Evolutionary conservation across 2,329 filamentous ascomycete species (phyloP).

Genomic region (Phaeosphaeriaceae sp.): DNA sequence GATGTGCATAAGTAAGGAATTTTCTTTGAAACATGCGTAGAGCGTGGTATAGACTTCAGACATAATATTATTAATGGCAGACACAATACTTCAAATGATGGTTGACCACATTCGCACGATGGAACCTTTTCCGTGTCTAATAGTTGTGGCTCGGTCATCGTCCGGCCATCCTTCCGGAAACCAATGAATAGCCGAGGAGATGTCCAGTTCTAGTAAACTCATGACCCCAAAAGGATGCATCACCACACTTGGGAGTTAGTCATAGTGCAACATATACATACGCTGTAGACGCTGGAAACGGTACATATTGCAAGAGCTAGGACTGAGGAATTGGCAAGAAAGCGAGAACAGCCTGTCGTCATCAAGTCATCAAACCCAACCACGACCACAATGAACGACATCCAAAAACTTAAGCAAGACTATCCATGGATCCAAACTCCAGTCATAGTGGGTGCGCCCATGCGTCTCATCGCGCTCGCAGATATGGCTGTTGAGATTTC

Average conservation of each 20-base stretch:
- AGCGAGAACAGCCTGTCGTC: too few relatives aligned
- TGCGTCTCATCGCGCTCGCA: constrained; percentile 68
- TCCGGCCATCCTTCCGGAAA: neutral
- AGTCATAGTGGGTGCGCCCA: constrained; percentile 69
- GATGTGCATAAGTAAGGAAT: constrained; percentile 21
- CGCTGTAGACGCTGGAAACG: neutral
- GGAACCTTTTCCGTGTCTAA: neutral
- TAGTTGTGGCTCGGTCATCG: neutral
- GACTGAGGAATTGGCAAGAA: neutral
- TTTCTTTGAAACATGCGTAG: constrained; percentile 4
- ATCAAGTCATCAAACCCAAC: neutral
- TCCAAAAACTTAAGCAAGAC: constrained; percentile 36
- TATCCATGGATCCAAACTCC: constrained; percentile 68
- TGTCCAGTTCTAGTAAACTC: constrained; percentile 5
- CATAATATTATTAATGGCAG: constrained; percentile 12
- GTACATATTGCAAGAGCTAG: neutral
- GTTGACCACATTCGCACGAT: neutral
- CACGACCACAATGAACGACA: constrained; percentile 9
- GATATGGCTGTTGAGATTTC: constrained; percentile 68
- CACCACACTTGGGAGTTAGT: neutral
- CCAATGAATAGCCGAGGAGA: constrained; percentile 16
- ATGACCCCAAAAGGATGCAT: constrained; percentile 9
- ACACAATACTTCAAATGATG: neutral
- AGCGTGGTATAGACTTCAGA: constrained; percentile 7
- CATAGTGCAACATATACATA: neutral